Conservation (phyloP, 164 flowering plant genomes). For the Nymphaea colorata region DNA sequence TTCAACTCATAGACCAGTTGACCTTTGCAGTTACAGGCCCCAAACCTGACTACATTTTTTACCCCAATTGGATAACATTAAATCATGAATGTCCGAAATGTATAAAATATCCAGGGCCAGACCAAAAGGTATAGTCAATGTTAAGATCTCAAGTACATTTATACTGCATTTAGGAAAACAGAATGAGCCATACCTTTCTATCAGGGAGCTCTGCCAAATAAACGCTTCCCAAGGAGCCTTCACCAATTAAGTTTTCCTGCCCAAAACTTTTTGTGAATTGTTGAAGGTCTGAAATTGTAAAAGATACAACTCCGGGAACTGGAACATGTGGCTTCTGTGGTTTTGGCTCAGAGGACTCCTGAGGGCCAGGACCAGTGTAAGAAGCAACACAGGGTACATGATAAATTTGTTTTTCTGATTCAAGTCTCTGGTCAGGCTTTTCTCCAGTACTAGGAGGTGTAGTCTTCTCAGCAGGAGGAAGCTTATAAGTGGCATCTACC, state of each 20-base stretch:
- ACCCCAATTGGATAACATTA: too few species aligned
- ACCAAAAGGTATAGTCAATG: not conserved
- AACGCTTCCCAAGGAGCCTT: conserved; percentile 64
- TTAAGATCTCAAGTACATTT: not conserved
- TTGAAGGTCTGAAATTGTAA: conserved; percentile 69
- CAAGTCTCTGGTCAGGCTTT: conserved; percentile 4
- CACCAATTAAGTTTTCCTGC: conserved; percentile 64
- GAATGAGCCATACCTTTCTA: conserved; percentile 47
- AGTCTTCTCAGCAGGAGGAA: conserved; percentile 24
- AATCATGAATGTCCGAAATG: too few species aligned
- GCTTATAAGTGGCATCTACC: conserved; percentile 7
- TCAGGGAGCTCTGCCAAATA: conserved; percentile 69
- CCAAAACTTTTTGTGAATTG: conserved; percentile 74
- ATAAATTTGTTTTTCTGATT: not conserved
- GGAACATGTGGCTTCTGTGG: conserved; percentile 9
- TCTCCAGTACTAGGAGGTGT: conserved; percentile 15
- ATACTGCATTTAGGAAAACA: not conserved
- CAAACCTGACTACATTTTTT: too few species aligned
- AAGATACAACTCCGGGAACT: conserved; percentile 27
- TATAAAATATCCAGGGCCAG: not conserved
- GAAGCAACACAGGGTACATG: not conserved
- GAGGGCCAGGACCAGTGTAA: not conserved
- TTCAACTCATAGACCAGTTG: not conserved
- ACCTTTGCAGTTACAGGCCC: not conserved
- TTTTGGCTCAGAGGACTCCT: not conserved